phyloP scores from a whole-genome alignment of 176 grass and related monocot genomes.

The Oryza nivara region DNA sequence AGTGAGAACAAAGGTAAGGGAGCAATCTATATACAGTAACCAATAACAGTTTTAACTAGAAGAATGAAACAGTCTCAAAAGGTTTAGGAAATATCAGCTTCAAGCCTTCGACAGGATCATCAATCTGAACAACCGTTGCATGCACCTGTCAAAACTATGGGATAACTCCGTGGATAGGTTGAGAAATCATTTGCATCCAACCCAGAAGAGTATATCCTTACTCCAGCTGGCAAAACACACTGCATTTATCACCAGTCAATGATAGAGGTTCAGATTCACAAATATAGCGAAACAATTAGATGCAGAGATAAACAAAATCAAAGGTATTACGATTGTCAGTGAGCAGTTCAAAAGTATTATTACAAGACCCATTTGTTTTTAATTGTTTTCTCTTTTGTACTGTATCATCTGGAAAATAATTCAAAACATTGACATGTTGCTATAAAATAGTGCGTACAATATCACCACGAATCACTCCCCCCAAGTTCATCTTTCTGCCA shows the following conservation, averaged over 20 bases:
- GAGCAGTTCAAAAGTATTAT: slow-evolving; percentile 14
- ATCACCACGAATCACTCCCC: background rate
- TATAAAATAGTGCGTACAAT: background rate
- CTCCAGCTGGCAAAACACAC: slow-evolving; percentile 99
- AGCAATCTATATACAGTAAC: slow-evolving; percentile 13
- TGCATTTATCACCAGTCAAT: slow-evolving; percentile 56
- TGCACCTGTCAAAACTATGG: slow-evolving; percentile 99
- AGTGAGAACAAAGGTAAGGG: slow-evolving; percentile 44
- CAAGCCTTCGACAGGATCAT: background rate
- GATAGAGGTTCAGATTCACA: slow-evolving; percentile 41
- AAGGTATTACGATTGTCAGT: slow-evolving; percentile 27
- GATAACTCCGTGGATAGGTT: slow-evolving; percentile 88
- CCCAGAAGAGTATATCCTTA: slow-evolving; percentile 91
- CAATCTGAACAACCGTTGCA: background rate
- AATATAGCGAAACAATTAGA: background rate
- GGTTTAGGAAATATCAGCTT: slow-evolving; percentile 29
- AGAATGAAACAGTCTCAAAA: slow-evolving; percentile 20
- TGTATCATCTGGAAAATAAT: background rate
- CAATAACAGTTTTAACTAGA: slow-evolving; percentile 25
- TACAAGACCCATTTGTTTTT: slow-evolving; percentile 8
- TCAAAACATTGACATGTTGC: background rate
- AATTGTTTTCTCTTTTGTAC: slow-evolving; percentile 1
- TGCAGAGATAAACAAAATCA: slow-evolving; percentile 27
- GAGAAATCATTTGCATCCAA: slow-evolving; percentile 66
- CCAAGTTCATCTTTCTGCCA: background rate